A percentile compares a stretch with the other conserved stretches of the same genome.
Conservation (phyloP, 73 alveolate genomes). For the Tetrahymena thermophila region DNA sequence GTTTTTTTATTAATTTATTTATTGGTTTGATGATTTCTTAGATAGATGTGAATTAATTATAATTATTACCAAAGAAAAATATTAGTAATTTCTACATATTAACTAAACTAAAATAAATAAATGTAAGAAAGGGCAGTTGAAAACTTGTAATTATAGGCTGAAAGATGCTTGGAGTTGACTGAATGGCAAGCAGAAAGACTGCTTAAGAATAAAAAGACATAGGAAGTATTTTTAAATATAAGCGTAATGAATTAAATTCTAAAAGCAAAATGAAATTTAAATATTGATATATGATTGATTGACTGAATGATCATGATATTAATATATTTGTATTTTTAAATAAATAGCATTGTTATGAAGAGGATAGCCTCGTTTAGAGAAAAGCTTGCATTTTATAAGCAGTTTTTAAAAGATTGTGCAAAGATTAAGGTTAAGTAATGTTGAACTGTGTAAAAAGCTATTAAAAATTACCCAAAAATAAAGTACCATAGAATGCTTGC, state of each 20-base stretch:
- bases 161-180: not conserved
- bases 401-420: not conserved
- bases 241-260: not conserved
- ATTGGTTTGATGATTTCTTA: not conserved
- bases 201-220: not conserved
- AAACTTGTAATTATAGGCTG: not conserved
- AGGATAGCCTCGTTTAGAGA: not conserved
- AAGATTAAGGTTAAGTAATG: not conserved
- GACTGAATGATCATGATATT: not conserved
- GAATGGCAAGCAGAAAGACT: not conserved
- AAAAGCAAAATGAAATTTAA: not conserved
- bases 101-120: not conserved
- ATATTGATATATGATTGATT: too few relatives aligned
- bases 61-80: not conserved
- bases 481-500: not conserved
- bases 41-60: not conserved
- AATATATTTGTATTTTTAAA: not conserved
- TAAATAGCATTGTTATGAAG: not conserved
- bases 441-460: not conserved
- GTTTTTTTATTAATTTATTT: not conserved
- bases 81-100: not conserved
- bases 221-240: not conserved
- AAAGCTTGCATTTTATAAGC: not conserved
- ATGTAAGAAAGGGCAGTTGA: not conserved
- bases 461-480: not conserved